Conservation (phyloP, 2,329 filamentous ascomycete species). For the Exophiala sideris region DNA sequence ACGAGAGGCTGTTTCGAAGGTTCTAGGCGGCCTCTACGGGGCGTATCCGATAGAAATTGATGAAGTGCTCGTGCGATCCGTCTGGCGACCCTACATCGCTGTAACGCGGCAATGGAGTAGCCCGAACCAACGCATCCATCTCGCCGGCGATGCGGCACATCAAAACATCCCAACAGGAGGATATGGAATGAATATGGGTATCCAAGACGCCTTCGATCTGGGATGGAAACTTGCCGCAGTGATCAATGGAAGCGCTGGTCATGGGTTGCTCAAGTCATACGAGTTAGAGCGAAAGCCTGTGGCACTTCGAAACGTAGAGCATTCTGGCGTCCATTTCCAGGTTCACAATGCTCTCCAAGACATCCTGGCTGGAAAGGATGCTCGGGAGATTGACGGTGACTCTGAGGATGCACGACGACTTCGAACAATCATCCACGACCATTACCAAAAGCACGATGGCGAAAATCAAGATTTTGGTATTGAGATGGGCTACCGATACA, state of each 20-base stretch:
- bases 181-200: slow-evolving; percentile 38
- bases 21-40: not conserved
- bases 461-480: slow-evolving; percentile 27
- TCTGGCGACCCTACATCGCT: slow-evolving; percentile 32
- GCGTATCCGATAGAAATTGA: slow-evolving; percentile 33
- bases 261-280: slow-evolving; percentile 30
- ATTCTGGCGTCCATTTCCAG: slow-evolving; percentile 18
- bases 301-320: slow-evolving; percentile 29
- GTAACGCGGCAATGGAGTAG: slow-evolving; percentile 29
- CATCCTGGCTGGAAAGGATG: not conserved
- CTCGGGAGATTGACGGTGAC: not conserved
- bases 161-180: slow-evolving; percentile 36
- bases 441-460: slow-evolving; percentile 10
- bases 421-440: not conserved
- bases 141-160: slow-evolving; percentile 37
- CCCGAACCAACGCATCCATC: slow-evolving; percentile 25
- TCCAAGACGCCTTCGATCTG: slow-evolving; percentile 36
- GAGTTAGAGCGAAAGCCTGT: slow-evolving; percentile 32
- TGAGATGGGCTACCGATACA: slow-evolving; percentile 25
- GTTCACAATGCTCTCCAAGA: slow-evolving; percentile 4
- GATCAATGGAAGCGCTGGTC: slow-evolving; percentile 30
- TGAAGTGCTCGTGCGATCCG: slow-evolving; percentile 31
- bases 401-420: slow-evolving; percentile 4
- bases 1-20: slow-evolving; percentile 22
- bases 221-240: slow-evolving; percentile 36